Evolutionary conservation across 225 moss, liverwort and hornwort species (phyloP).

Genomic region (Marchantia paleacea): DNA sequence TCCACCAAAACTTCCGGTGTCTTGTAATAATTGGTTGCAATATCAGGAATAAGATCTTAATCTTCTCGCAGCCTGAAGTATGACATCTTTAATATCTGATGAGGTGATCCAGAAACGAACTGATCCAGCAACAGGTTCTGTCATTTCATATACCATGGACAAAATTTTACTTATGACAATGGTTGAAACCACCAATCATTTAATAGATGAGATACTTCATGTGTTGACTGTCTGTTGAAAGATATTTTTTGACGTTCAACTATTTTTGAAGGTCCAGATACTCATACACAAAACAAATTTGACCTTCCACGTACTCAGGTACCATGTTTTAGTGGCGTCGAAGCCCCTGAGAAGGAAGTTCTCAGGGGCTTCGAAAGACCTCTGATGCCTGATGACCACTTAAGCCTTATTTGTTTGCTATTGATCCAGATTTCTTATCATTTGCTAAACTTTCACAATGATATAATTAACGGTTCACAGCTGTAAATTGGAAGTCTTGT

Average conservation of each 20-base stretch:
- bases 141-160: conserved; percentile 90
- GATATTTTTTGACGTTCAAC: conserved; percentile 72
- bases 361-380: conserved; percentile 88
- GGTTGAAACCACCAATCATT: conserved; percentile 84
- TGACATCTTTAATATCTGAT: conserved; percentile 87
- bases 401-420: conserved; percentile 66
- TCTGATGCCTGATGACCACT: conserved; percentile 84
- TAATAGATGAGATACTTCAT: conserved; percentile 90
- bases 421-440: too few species aligned
- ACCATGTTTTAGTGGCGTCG: conserved; percentile 78
- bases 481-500: too few species aligned
- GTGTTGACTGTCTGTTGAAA: conserved; percentile 65
- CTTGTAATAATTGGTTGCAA: conserved; percentile 88
- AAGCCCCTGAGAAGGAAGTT: conserved; percentile 74
- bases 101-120: too few species aligned
- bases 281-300: conserved; percentile 81
- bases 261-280: conserved; percentile 85
- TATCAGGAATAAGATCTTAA: conserved; percentile 61
- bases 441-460: too few species aligned
- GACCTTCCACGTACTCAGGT: conserved; percentile 82
- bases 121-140: conserved; percentile 93
- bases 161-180: conserved; percentile 88
- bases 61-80: conserved; percentile 88
- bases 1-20: conserved; percentile 90
- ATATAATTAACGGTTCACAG: too few species aligned